Conservation (phyloP, 2,329 filamentous ascomycete species). For the Penicillium polonicum region DNA sequence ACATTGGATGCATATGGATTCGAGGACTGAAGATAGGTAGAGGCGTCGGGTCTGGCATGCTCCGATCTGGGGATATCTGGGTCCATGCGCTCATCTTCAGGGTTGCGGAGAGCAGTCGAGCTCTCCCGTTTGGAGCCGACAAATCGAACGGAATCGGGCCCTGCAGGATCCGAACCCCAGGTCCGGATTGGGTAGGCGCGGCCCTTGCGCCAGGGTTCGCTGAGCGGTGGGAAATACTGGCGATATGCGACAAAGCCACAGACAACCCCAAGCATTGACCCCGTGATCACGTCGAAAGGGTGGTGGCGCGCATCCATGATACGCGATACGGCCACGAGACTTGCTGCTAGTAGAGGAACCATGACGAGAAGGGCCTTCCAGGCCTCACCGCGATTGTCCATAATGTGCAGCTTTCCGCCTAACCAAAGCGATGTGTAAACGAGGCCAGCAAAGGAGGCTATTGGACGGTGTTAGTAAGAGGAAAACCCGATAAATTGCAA, state of each 20-base stretch:
- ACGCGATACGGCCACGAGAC: slow-evolving; percentile 55
- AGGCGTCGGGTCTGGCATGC: slow-evolving; percentile 8
- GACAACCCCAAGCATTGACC: slow-evolving; percentile 53
- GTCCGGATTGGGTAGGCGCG: slow-evolving; percentile 58
- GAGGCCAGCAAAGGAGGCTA: slow-evolving; percentile 58
- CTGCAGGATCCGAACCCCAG: slow-evolving; percentile 52
- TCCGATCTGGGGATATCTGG: slow-evolving; percentile 2
- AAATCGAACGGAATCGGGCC: slow-evolving; percentile 16
- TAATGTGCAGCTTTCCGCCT: slow-evolving; percentile 58
- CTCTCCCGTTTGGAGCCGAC: slow-evolving; percentile 15
- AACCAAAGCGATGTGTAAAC: slow-evolving; percentile 61
- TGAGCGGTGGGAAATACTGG: slow-evolving; percentile 59
- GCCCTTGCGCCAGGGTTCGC: slow-evolving; percentile 57
- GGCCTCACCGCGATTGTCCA: slow-evolving; percentile 60
- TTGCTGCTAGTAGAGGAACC: slow-evolving; percentile 54
- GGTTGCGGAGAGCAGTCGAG: slow-evolving; percentile 33
- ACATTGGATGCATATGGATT: slow-evolving; percentile 29
- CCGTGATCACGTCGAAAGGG: slow-evolving; percentile 60
- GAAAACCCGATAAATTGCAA: neutral
- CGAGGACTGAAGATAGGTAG: slow-evolving; percentile 19
- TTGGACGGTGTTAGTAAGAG: slow-evolving; percentile 18
- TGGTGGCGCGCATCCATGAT: slow-evolving; percentile 64
- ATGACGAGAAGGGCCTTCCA: slow-evolving; percentile 59
- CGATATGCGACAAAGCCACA: slow-evolving; percentile 55
- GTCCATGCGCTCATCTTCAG: slow-evolving; percentile 29